Evolutionary conservation across 2,329 filamentous ascomycete genomes (phyloP).

Genomic region (Paecilomyces sp.): DNA sequence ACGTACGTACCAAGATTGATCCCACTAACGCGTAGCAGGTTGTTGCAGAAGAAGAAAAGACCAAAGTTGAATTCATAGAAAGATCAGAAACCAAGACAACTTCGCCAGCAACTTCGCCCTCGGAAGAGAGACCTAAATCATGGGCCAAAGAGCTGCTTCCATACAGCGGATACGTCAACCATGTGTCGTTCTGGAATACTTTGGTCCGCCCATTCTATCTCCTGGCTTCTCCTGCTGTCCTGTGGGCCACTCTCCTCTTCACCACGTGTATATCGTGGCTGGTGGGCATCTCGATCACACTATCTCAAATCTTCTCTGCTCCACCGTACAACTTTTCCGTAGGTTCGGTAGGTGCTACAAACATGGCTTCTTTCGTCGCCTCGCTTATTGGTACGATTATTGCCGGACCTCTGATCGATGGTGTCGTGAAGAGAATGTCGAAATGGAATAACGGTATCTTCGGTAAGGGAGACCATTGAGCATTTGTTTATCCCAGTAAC

Average conservation of each 20-base stretch:
- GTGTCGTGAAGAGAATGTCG: constrained; percentile 25
- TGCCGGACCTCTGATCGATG: constrained; percentile 29
- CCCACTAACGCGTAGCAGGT: neutral
- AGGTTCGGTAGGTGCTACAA: constrained; percentile 25
- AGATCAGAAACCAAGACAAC: constrained; percentile 7
- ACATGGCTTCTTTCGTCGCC: constrained; percentile 26
- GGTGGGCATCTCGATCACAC: constrained; percentile 20
- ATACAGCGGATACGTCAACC: constrained; percentile 33
- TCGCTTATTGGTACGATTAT: constrained; percentile 24
- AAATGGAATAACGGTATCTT: constrained; percentile 30
- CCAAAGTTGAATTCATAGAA: constrained; percentile 16
- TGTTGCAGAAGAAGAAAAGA: constrained; percentile 13
- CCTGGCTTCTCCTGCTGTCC: constrained; percentile 27
- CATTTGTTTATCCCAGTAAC: neutral
- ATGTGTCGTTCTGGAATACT: constrained; percentile 30
- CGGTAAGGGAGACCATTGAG: constrained; percentile 5
- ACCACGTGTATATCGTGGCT: constrained; percentile 30
- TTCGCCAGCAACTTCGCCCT: neutral
- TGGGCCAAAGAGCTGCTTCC: constrained; percentile 24
- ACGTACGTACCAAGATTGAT: neutral
- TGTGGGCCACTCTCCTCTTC: constrained; percentile 34
- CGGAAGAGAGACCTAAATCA: constrained; percentile 13
- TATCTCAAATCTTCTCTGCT: constrained; percentile 31
- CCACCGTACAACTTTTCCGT: constrained; percentile 32
- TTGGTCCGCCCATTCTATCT: constrained; percentile 30